phyloP scores from a whole-genome alignment of 2,329 filamentous ascomycete genomes.

The Pestalotiopsis fici region DNA sequence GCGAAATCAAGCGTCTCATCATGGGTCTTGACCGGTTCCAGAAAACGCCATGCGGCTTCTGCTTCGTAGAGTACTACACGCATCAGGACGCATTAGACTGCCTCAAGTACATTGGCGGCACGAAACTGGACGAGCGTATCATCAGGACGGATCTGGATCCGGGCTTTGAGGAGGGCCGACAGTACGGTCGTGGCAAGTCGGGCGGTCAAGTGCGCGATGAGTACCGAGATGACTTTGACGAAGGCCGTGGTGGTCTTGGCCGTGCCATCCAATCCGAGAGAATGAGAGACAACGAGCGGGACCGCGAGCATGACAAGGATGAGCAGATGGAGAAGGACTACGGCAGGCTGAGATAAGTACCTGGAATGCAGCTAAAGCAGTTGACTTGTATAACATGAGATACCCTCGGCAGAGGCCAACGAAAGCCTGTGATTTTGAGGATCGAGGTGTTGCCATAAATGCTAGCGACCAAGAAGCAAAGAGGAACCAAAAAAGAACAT shows the following conservation, averaged over 20 bases:
- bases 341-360: constrained; percentile 50
- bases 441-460: background rate
- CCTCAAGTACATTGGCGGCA: constrained; percentile 97
- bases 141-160: constrained; percentile 95
- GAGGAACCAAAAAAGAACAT: background rate
- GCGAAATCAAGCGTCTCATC: constrained; percentile 95
- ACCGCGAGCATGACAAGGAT: constrained; percentile 32
- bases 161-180: constrained; percentile 91
- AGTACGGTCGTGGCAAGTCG: constrained; percentile 94
- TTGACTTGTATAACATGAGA: constrained; percentile 9
- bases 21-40: constrained; percentile 97
- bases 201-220: constrained; percentile 97
- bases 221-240: constrained; percentile 95
- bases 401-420: constrained; percentile 4
- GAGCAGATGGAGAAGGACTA: constrained; percentile 57
- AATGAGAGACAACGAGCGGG: constrained; percentile 41
- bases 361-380: no score
- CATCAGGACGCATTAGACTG: constrained; percentile 97
- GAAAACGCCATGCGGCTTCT: constrained; percentile 98
- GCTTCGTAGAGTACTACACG: constrained; percentile 99
- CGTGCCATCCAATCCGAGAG: constrained; percentile 65
- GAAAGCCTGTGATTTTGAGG: background rate
- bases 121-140: constrained; percentile 95
- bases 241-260: constrained; percentile 87
- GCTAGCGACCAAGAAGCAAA: background rate